phyloP scores from a whole-genome alignment of 2,329 filamentous ascomycete genomes.

The Ophiostoma tasmaniense region DNA sequence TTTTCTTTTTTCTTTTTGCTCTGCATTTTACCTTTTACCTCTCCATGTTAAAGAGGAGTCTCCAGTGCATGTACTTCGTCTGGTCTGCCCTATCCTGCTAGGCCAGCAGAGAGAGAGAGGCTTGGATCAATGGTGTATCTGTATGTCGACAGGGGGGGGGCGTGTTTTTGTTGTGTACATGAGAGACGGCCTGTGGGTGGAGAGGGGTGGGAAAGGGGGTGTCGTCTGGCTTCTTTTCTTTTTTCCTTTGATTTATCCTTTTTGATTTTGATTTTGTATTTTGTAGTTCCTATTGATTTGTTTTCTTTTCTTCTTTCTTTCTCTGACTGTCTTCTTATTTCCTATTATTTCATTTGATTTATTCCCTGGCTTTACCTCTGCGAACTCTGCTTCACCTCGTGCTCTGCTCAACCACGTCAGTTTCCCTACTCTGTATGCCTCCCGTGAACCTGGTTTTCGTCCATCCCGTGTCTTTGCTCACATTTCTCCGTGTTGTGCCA shows the following conservation, averaged over 20 bases:
- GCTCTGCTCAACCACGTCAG: neutral
- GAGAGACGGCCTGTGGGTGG: neutral
- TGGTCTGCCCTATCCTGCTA: slow-evolving; percentile 7
- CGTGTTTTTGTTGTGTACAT: neutral
- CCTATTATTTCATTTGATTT: neutral
- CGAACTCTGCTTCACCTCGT: too few species aligned
- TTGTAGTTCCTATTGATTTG: neutral
- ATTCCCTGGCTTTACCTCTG: neutral
- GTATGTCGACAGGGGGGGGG: slow-evolving; percentile 1
- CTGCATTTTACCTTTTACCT: neutral
- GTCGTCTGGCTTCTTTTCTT: slow-evolving; percentile 6
- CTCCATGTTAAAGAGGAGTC: neutral
- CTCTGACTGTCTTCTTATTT: neutral
- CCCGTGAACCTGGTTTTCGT: neutral
- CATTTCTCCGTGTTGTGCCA: neutral
- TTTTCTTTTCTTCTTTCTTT: neutral
- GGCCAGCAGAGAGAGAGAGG: neutral
- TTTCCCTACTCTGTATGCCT: neutral
- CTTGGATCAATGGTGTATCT: slow-evolving; percentile 1
- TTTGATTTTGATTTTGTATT: neutral
- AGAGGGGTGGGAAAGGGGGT: slow-evolving; percentile 2
- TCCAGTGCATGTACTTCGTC: neutral
- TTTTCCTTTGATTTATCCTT: neutral
- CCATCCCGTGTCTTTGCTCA: neutral
- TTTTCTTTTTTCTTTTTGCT: neutral